Evolutionary conservation across 2,329 filamentous ascomycete genomes (phyloP).

Genomic region (Calycina herbarum): DNA sequence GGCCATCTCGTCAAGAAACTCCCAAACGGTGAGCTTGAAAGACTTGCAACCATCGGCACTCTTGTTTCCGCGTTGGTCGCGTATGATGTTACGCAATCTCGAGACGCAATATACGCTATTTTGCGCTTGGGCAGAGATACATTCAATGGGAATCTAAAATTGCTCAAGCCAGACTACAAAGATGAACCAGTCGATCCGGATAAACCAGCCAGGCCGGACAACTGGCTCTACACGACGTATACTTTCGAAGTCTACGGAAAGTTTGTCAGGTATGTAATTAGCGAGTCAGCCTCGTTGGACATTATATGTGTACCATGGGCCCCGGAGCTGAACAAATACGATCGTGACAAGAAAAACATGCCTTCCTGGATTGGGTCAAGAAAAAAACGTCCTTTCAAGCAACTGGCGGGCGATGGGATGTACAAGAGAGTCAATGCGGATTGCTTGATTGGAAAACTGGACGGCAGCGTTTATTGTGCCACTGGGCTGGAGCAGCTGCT

Average conservation of each 20-base stretch:
- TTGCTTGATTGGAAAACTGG: not conserved
- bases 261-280: not conserved
- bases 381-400: not conserved
- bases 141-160: not conserved
- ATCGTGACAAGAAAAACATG: not conserved
- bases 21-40: not conserved
- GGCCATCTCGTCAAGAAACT: not conserved
- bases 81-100: not conserved
- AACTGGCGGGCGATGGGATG: not conserved
- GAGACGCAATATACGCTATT: conserved; percentile 5
- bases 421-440: not conserved
- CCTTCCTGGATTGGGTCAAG: not conserved
- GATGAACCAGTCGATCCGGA: too few species aligned
- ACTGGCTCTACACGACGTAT: not conserved
- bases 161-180: not conserved
- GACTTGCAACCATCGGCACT: not conserved
- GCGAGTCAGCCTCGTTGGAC: not conserved
- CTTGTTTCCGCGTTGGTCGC: not conserved
- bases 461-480: not conserved
- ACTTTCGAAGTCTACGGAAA: not conserved
- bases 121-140: not conserved
- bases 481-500: not conserved
- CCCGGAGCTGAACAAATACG: too few species aligned
- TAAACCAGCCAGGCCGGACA: not conserved
- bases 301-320: conserved; percentile 1